Conservation (phyloP, 2,329 filamentous ascomycete species). For the Diaporthe longicolla region DNA sequence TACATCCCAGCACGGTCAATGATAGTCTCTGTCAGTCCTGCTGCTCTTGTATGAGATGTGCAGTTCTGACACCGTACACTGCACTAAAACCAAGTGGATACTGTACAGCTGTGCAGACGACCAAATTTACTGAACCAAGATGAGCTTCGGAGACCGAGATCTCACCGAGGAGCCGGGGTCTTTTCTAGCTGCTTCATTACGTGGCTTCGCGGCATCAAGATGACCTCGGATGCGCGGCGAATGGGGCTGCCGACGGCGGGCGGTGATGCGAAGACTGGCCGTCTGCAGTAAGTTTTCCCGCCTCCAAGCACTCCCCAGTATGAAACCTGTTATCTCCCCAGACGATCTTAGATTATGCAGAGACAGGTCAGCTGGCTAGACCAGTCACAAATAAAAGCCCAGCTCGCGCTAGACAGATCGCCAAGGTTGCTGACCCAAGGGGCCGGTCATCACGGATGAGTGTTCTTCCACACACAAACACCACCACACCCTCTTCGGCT, state of each 20-base stretch:
- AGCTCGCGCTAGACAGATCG: conserved; percentile 15
- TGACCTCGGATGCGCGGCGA: neutral
- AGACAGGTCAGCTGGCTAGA: conserved; percentile 16
- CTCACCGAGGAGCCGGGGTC: neutral
- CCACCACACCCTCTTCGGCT: neutral
- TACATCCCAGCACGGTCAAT: neutral
- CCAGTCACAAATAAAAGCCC: neutral
- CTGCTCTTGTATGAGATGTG: neutral
- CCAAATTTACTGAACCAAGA: too few species aligned
- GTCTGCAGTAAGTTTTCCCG: conserved; percentile 12
- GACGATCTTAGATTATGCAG: conserved; percentile 29
- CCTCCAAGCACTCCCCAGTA: neutral
- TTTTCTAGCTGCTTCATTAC: neutral
- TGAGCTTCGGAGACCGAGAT: neutral
- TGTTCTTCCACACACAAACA: neutral
- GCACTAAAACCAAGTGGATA: neutral
- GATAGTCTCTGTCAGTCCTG: neutral
- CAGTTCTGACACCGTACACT: neutral
- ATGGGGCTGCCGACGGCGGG: conserved; percentile 4
- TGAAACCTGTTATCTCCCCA: conserved; percentile 21
- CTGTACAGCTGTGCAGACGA: neutral
- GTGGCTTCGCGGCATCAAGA: neutral
- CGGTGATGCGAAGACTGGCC: neutral
- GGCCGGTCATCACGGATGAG: conserved; percentile 7
- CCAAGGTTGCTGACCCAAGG: conserved; percentile 9